Evolutionary conservation across 495 filamentous ascomycete species (phyloP).

Genomic region (Penicillium longicatenatum): DNA sequence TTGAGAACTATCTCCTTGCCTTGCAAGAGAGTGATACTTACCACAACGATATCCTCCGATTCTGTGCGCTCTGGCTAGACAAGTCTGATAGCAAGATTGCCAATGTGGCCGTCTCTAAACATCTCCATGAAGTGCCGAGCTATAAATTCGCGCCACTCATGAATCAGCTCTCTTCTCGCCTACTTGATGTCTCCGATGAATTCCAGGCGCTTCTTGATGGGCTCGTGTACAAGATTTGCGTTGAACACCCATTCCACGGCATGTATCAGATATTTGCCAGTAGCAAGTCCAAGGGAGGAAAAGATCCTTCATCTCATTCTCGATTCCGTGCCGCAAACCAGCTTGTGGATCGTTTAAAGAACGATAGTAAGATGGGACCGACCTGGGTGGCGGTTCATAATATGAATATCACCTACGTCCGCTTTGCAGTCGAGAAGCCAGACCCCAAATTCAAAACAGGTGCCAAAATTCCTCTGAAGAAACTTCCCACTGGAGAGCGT

Average conservation of each 20-base stretch:
- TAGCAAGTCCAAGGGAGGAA: slow-evolving; percentile 62
- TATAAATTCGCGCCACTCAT: slow-evolving; percentile 90
- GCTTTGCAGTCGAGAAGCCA: slow-evolving; percentile 65
- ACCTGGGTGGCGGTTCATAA: slow-evolving; percentile 70
- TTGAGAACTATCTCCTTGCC: slow-evolving; percentile 93
- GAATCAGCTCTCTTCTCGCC: slow-evolving; percentile 92
- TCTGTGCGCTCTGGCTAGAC: slow-evolving; percentile 93
- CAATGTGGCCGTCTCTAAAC: slow-evolving; percentile 71
- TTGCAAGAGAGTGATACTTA: slow-evolving; percentile 82
- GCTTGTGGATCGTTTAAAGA: slow-evolving; percentile 61
- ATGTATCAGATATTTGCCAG: slow-evolving; percentile 94
- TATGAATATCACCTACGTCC: slow-evolving; percentile 72
- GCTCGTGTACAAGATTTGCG: slow-evolving; percentile 78
- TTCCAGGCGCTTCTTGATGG: slow-evolving; percentile 77
- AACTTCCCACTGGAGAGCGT: slow-evolving; percentile 53
- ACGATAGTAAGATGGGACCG: slow-evolving; percentile 40
- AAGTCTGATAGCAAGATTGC: slow-evolving; percentile 68
- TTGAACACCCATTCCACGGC: slow-evolving; percentile 91
- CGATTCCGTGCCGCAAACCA: slow-evolving; percentile 70
- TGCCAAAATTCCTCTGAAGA: slow-evolving; percentile 62
- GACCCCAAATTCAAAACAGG: slow-evolving; percentile 67
- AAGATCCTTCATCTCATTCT: slow-evolving; percentile 72
- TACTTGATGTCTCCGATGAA: slow-evolving; percentile 63
- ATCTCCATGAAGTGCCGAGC: slow-evolving; percentile 74
- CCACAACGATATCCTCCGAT: slow-evolving; percentile 88